A percentile compares a stretch with the other conserved stretches of the same genome.
Conservation (phyloP, 768 basidiomycete genomes). For the Lactarius pseudohatsudake region DNA sequence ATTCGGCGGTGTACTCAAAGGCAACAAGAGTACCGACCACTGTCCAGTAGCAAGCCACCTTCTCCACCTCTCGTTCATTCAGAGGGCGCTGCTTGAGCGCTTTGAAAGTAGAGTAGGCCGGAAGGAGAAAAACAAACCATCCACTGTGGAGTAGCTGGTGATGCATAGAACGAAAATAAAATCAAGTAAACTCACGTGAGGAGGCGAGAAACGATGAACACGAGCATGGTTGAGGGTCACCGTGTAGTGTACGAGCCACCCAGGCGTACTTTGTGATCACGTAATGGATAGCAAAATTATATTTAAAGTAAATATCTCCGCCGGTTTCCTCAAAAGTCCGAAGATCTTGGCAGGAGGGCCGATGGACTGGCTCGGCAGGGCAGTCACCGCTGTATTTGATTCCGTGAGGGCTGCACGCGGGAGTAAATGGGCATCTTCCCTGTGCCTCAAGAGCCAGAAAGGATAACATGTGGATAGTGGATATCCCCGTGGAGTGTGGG, state of each 20-base stretch:
- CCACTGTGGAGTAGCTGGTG: constrained; percentile 43
- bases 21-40: constrained; percentile 60
- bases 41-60: constrained; percentile 63
- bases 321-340: constrained; percentile 1
- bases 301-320: not conserved
- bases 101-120: constrained; percentile 66
- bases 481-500: not conserved
- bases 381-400: not conserved
- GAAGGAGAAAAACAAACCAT: constrained; percentile 70
- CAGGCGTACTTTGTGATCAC: not conserved
- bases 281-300: constrained; percentile 1
- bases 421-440: not conserved
- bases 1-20: constrained; percentile 61
- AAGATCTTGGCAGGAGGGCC: not conserved
- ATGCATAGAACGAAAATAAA: not conserved
- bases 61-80: constrained; percentile 52
- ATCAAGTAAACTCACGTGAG: constrained; percentile 41
- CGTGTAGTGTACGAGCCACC: not conserved
- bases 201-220: constrained; percentile 49
- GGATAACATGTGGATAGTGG: not conserved
- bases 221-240: constrained; percentile 42
- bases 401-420: not conserved
- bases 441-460: not conserved
- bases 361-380: not conserved
- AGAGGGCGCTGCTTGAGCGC: constrained; percentile 54